Evolutionary conservation across 208 protist genomes (phyloP), one percentile per base, ranked within the genome.

Genomic region (Porcisia deanei): DNA sequence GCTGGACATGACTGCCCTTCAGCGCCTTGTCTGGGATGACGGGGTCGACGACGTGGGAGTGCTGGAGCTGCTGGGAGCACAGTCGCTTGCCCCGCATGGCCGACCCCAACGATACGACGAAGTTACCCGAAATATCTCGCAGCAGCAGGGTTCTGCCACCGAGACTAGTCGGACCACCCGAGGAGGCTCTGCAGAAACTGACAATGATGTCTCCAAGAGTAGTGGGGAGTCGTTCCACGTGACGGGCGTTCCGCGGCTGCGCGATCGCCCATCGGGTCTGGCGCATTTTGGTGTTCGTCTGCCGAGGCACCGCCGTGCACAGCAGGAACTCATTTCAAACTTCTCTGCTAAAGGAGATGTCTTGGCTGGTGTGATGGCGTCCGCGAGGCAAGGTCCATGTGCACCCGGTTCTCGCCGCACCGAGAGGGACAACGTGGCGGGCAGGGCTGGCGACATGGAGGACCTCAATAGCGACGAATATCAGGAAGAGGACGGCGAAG

Each of bases 21-120:
- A 84, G 79, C 81, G 81, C 25, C 54, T 90, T 3, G 85, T 81
- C n/a, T 90, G 83, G 80, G 79, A 85, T 63, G 82, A 90, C 49
- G 72, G 57, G 43, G 76, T 83, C 59, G 88, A 87, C 65, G 88
- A 92, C 58, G 80, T 78, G 0, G 85, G 80, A 55, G 79, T 92
- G 34, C 80, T 92, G 16, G 83, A 87, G 58, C 58, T 82, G 73
- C 75, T 89, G 0, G 87, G 83, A 20, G 67, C 73, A 55, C 76
- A 87, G 69, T 79, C 85, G 55, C 77, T 89, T 39, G 75, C 77
- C 3, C 52, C 75, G 55, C 81, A 84, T 25, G 82, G 84, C 10
- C 79, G 80, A 30, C 47, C 57, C 4, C 85, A 88, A 81, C 83
- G 73, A n/a, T 85, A 79, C 76, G 63, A 58, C 52, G 53, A 72